Evolutionary conservation across 352 stramenopile genomes (phyloP), one percentile per base, ranked within the genome.

Genomic region (Phytophthora fragariae): DNA sequence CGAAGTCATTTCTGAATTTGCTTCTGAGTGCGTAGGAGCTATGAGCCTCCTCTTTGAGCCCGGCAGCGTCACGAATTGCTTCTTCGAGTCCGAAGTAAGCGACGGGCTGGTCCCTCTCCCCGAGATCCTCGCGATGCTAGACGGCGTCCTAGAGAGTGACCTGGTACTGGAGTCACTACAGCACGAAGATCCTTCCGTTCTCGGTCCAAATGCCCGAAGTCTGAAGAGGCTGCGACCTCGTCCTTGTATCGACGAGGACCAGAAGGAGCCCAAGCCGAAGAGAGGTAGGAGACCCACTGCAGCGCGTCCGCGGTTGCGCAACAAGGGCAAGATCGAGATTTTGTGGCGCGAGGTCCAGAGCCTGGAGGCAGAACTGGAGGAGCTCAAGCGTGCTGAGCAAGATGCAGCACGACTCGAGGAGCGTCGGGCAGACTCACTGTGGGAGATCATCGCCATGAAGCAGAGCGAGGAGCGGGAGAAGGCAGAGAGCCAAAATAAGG

Each of bases 311-410:
- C 70, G 70, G 24, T 37, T 76, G 21, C 50, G 70, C 5, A 76
- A 76, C 53, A 76, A 76, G 31, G 70, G 65, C 47, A 76, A 76
- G 33, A 76, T 76, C 37, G 70, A 76, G 27, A 52, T 62, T 7
- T 24, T 76, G 17, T 49, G 65, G 11, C 64, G 58, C 12, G 64
- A 76, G 39, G 41, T 76, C 53, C 19, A 69, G 37, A 37, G 8
- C 0, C 65, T 76, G 3, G 52, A 76, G 44, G 29, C 39, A 9
- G 35, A 76, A 27, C 53, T 76, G 2, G 58, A 71, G 3, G 11
- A 2, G 50, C 46, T 73, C 2, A 65, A 53, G 7, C 35, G 55
- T 11, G 12, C 57, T 21, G 29, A 50, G 56, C 15, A 39, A 62
- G n/a, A 33, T 14, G 5, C 24, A 27, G 41, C 27, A 12, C 17